Conservation (phyloP, 768 basidiomycete genomes). For the Cystofilobasidium macerans region DNA sequence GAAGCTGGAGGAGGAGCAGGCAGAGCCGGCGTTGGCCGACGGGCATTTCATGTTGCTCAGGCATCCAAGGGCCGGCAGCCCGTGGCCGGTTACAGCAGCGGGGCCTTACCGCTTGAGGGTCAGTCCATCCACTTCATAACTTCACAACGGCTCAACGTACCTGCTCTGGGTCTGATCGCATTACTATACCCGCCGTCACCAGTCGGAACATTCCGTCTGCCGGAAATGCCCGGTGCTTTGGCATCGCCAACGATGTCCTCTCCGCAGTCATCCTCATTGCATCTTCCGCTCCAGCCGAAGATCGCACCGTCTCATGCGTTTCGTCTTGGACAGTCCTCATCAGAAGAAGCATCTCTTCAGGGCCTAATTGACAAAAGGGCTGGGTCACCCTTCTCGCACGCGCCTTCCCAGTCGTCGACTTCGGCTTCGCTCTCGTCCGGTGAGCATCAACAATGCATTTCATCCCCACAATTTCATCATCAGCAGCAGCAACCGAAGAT, state of each 20-base stretch:
- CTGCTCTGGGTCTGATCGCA: no score
- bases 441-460: no score
- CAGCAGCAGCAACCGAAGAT: background rate
- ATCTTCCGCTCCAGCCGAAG: background rate
- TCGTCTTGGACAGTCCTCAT: no score
- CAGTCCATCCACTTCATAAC: no score
- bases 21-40: slow-evolving; percentile 16
- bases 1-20: slow-evolving; percentile 15
- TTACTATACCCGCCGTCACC: background rate
- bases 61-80: slow-evolving; percentile 2
- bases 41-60: slow-evolving; percentile 14
- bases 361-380: no score
- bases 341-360: no score
- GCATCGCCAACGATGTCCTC: slow-evolving; percentile 5
- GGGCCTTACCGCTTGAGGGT: no score
- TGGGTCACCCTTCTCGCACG: background rate
- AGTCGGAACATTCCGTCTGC: slow-evolving; percentile 8
- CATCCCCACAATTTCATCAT: no score
- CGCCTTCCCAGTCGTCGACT: background rate
- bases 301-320: background rate
- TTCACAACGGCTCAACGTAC: no score
- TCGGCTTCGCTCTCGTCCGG: slow-evolving; percentile 5
- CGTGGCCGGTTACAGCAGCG: background rate
- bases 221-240: background rate
- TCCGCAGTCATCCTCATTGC: slow-evolving; percentile 2